Evolutionary conservation across 176 grass and related monocot genomes (phyloP).

Genomic region (Bromus sterilis): DNA sequence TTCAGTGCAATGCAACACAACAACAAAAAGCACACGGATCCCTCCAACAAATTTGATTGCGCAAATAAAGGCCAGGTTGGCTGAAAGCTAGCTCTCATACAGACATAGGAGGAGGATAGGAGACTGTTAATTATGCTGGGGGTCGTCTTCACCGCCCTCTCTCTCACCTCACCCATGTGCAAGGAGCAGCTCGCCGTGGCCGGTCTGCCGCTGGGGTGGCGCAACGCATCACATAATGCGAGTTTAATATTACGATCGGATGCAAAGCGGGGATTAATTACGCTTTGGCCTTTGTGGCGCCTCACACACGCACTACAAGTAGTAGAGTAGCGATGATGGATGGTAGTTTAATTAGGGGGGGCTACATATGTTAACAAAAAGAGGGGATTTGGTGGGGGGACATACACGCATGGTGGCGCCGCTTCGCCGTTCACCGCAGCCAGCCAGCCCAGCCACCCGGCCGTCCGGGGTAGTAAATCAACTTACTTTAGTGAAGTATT

Average conservation of each 20-base stretch:
- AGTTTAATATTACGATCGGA: neutral
- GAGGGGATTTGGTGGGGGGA: constrained; percentile 19
- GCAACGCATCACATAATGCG: neutral
- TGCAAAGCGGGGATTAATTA: neutral
- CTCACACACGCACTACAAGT: neutral
- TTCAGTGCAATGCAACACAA: neutral
- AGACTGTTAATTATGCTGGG: constrained; percentile 22
- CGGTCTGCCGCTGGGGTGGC: neutral
- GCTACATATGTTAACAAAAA: constrained; percentile 31
- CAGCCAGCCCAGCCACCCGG: neutral
- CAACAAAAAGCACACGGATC: constrained; percentile 8
- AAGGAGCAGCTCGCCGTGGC: neutral
- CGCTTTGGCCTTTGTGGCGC: neutral
- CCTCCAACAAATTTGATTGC: constrained; percentile 12
- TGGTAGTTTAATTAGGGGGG: neutral
- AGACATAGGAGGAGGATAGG: too few relatives aligned
- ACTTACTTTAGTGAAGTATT: neutral
- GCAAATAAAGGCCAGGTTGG: neutral
- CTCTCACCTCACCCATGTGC: constrained; percentile 14
- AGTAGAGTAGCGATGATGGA: too few relatives aligned
- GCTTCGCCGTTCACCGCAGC: constrained; percentile 15
- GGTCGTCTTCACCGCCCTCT: constrained; percentile 20
- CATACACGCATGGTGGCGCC: neutral
- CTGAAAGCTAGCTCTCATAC: neutral
- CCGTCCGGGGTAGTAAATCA: neutral